phyloP scores from a whole-genome alignment of 208 protist genomes.

The Trypanosoma lewisi region DNA sequence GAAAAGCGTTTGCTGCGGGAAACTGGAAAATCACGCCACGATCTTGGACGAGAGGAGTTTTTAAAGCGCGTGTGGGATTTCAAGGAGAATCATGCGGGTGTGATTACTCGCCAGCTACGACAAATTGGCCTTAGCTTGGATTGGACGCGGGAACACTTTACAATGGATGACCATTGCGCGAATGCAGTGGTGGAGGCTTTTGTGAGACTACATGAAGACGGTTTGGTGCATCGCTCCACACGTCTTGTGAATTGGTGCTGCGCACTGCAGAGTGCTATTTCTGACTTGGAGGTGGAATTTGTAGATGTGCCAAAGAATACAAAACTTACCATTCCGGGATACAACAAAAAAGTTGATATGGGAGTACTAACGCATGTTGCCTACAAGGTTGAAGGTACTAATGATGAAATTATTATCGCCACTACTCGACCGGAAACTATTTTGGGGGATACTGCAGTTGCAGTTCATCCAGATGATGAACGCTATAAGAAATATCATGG shows the following conservation, averaged over 20 bases:
- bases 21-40: slow-evolving; percentile 88
- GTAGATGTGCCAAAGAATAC: slow-evolving; percentile 75
- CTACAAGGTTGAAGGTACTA: slow-evolving; percentile 90
- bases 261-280: slow-evolving; percentile 98
- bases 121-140: slow-evolving; percentile 97
- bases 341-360: slow-evolving; percentile 93
- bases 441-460: slow-evolving; percentile 98
- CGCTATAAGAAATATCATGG: slow-evolving; percentile 97
- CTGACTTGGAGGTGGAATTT: slow-evolving; percentile 99
- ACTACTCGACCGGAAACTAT: slow-evolving; percentile 99
- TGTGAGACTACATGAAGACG: slow-evolving; percentile 95
- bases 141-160: slow-evolving; percentile 99
- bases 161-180: slow-evolving; percentile 95
- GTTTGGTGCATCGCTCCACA: slow-evolving; percentile 96
- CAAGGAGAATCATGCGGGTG: slow-evolving; percentile 95
- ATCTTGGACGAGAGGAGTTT: slow-evolving; percentile 97
- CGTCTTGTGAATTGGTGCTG: slow-evolving; percentile 99
- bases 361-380: slow-evolving; percentile 94
- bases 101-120: slow-evolving; percentile 96
- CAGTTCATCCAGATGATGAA: slow-evolving; percentile 97
- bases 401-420: slow-evolving; percentile 94
- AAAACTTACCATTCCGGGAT: slow-evolving; percentile 88
- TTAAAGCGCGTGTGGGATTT: slow-evolving; percentile 97
- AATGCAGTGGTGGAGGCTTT: slow-evolving; percentile 97
- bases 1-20: slow-evolving; percentile 95